Evolutionary conservation across 352 stramenopile species (phyloP), one percentile per base, ranked within the genome.

Genomic region (Globisporangium sylvaticum): DNA sequence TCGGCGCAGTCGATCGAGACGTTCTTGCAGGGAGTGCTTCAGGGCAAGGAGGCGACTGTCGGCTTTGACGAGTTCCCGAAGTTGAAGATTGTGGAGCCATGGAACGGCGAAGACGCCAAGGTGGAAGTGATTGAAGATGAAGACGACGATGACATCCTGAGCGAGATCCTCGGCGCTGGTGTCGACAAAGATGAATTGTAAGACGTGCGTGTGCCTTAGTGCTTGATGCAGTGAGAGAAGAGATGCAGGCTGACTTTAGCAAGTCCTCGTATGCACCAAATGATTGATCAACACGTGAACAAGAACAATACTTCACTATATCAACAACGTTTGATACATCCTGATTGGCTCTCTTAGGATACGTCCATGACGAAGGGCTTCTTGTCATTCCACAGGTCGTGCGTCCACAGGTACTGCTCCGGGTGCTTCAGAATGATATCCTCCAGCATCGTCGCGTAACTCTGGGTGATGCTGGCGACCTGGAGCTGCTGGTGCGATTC

Each of bases 131-230:
- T 92, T 20, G 88, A 90, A 57, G 87, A 92, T 3, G 85, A 94
- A 32, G 86, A 95, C 59, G 87, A 92, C 62, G 86, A 92, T 58
- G 88, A 94, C 62, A 95, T 97, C 61, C 71, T 97, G 69, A 91
- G 78, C 67, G 90, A 97, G 64, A 94, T 94, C 24, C 69, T 96
- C 9, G 81, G 80, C 32, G 72, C 63, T 10, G 75, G 68, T 10
- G 75, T 65, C 18, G 72, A 80, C 66, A 96, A 92, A 72, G 88
- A 96, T 37, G 89, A 96, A 57, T 76, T 95, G 65, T 96, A 88
- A 48, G 6, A 24, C 18, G 24, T 9, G 42, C 4, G 12, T 20
- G 7, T 50, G 42, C 4, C 18, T 20, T 10, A 25, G 20, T 31
- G 24, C 18, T n/a, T 42, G 31, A 58, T 14, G 7, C 0, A 58